phyloP scores from a whole-genome alignment of 2,329 filamentous ascomycete species.

The Botrytis hyacinthi region DNA sequence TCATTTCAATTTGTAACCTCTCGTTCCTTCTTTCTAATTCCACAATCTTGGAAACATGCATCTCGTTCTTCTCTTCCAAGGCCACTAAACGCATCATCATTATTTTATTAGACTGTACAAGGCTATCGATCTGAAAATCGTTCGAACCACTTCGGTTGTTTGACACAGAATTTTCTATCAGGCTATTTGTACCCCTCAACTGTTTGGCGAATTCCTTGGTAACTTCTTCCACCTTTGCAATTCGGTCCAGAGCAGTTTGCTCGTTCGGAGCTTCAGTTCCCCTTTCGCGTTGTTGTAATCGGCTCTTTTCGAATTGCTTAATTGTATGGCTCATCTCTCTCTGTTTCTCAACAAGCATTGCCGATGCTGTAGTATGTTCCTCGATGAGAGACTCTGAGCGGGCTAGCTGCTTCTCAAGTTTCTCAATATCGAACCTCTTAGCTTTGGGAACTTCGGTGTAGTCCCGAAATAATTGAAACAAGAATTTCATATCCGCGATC shows the following conservation, averaged over 20 bases:
- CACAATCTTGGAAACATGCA: neutral
- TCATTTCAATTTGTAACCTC: neutral
- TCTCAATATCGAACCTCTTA: too few species aligned
- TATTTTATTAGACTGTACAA: neutral
- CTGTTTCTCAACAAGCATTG: too few species aligned
- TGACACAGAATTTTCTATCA: neutral
- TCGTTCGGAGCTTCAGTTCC: accelerated
- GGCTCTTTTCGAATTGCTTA: too few species aligned
- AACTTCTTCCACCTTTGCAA: neutral
- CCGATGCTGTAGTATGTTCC: too few species aligned
- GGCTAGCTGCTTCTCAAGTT: too few species aligned
- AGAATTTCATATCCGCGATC: too few species aligned
- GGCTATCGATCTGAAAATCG: neutral
- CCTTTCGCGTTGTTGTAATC: too few species aligned
- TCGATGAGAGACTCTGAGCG: too few species aligned
- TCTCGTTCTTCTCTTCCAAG: neutral
- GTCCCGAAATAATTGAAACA: too few species aligned
- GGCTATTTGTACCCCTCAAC: neutral
- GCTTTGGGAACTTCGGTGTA: too few species aligned
- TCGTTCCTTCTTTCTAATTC: neutral
- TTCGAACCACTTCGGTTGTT: neutral
- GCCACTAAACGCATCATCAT: neutral
- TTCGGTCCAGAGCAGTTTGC: neutral
- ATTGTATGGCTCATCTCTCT: too few species aligned
- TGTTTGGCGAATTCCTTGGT: neutral